Base-by-base conservation (phyloP, 2,329 filamentous ascomycete genomes). In the Periglandula ipomoeae region DNA sequence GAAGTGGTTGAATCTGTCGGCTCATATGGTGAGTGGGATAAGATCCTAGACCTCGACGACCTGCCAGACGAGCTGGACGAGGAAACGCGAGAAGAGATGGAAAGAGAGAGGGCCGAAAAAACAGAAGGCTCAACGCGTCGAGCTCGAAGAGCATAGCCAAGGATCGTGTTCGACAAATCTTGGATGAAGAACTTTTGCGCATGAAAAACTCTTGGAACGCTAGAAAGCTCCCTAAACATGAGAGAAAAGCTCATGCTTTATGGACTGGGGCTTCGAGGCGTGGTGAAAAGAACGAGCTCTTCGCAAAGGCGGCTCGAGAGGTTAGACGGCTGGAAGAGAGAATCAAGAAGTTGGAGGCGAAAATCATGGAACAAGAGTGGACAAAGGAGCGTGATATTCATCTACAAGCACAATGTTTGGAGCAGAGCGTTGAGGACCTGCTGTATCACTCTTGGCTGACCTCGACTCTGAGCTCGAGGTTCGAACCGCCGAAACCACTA, bases 391-490 rank as follows among this genome's bases (percentile, higher is more conserved):
- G 64, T 1, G 72, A 81, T 13, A 60, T 93, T 13, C 66, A 70
- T 23, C 67, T 65, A 5, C 77, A 81, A 56, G 81, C 81, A 44
- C 64, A 67, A 10, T 74, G 68, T 32, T 67, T 95, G 48, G 81
- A 91, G 51, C 68, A 71, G 4, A 88, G 74, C 3, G 65, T 95
- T 1, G 74, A 78, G 32, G 75, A 85, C 48, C 75, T 77, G 44
- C 69, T 83, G 57, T 64, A 77, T 35, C 61, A 73, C 8, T 58
- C 60, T 7, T 84, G 78, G 77, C 60, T 70, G 3, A 67, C 76
- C n/a, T 54, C 61, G 6, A 55, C 76, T 22, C 65, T 82, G 4
- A 63, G 65, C 35, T 68, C 67, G 17, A 68, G 66, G 5, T 40
- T 49, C 13, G 65, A 66, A 42, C 71, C 73, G 0, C 62, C 68